A percentile compares a stretch with the other conserved stretches of the same genome.
These are phyloP conservation scores for Colletotrichum viniferum DNA, from an alignment of 2,329 filamentous ascomycete genomes.

Conservation along the genomic window DNA sequence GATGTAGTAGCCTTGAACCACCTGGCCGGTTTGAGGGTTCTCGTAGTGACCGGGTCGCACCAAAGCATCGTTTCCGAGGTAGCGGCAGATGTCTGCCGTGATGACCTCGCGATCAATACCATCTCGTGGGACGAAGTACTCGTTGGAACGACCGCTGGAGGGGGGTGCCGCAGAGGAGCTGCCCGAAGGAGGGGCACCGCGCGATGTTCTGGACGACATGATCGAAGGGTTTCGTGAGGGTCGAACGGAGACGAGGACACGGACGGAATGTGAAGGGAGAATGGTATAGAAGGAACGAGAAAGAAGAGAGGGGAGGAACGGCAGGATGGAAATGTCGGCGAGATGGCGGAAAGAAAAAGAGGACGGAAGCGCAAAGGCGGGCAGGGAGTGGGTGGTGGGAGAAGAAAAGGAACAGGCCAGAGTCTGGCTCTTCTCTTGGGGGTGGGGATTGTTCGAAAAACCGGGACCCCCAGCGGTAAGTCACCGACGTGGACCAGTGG, in stretches of 20 bases:
- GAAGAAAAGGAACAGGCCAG: slow-evolving; percentile 30
- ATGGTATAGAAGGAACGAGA: slow-evolving; percentile 22
- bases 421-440: slow-evolving; percentile 18
- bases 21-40: slow-evolving; percentile 62
- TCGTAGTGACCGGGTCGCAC: slow-evolving; percentile 77
- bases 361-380: slow-evolving; percentile 30
- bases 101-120: slow-evolving; percentile 86
- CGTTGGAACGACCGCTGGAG: slow-evolving; percentile 64
- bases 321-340: slow-evolving; percentile 29
- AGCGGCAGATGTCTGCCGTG: slow-evolving; percentile 83
- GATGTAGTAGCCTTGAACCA: slow-evolving; percentile 76
- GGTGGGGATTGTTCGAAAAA: slow-evolving; percentile 17
- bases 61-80: slow-evolving; percentile 81
- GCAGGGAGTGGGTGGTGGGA: slow-evolving; percentile 29
- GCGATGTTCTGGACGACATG: slow-evolving; percentile 46
- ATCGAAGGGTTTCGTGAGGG: slow-evolving; percentile 29
- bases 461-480: slow-evolving; percentile 18
- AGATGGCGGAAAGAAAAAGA: slow-evolving; percentile 30
- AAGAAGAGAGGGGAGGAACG: slow-evolving; percentile 26
- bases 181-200: slow-evolving; percentile 30
- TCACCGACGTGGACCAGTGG: slow-evolving; percentile 1
- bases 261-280: slow-evolving; percentile 15
- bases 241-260: slow-evolving; percentile 16
- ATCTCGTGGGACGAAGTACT: slow-evolving; percentile 81
- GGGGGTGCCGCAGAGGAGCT: slow-evolving; percentile 37